Base-by-base conservation (phyloP, 306 rosid genomes). In the Quercus berberidifolia region DNA sequence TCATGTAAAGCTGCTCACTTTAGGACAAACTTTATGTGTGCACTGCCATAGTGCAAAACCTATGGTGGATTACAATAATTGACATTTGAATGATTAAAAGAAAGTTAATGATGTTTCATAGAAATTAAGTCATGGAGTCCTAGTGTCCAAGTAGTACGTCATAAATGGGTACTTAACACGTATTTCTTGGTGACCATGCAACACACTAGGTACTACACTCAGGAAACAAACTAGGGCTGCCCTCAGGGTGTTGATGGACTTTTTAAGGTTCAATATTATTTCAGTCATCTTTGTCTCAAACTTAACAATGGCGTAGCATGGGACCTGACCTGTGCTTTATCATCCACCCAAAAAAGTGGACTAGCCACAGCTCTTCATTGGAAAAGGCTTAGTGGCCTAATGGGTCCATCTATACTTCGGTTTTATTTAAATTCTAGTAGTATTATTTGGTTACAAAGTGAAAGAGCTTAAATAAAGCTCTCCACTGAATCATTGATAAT, bases 381-480 rank as follows among this genome's bases (percentile, higher is more conserved):
- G 72, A 75, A 78, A 79, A 41, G 46, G 54, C 52, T 23, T 84
- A 90, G 97, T 94, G 93, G 85, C 76, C 69, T 70, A 76, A 78
- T 83, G 92, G 90, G 86, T 80, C 88, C 89, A 71, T 78, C 4
- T 41, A 41, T 41, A 41, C 74, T 75, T 74, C 77, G 75, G 49
- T 78, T 75, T 73, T 65, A 77, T 80, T 83, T 82, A 68, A 80
- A 80, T 81, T 76, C 63, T 82, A 0, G 11, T 41, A 8, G 46
- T 41, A 41, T 41, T 41, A 63, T 86, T 78, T 57, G 90, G 81
- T 71, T 84, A 81, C 81, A 87, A 85, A 85, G 83, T 84, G 80
- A 78, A 70, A 71, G 57, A 81, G 74, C 80, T 82, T 79, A 81
- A 41, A 41, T 41, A 41, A 85, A 80, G 86, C 46, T 80, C 79